Percentiles rank a stretch among this genome's conserved stretches.
Evolutionary conservation across 768 basidiomycete species (phyloP).

Genomic region (Macrolepiota albuminosa): DNA sequence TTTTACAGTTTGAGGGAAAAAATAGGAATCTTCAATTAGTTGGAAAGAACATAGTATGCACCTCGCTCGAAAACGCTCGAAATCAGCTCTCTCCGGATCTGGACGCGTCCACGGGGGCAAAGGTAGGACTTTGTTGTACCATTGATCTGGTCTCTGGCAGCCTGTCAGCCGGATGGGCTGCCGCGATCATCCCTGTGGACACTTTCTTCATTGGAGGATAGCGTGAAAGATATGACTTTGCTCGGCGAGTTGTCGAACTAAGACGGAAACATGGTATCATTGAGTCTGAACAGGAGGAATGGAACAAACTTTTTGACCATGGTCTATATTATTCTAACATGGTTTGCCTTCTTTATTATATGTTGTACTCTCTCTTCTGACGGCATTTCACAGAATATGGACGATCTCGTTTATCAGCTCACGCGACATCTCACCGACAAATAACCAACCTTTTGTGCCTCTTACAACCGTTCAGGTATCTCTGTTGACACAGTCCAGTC

Average conservation of each 20-base stretch:
- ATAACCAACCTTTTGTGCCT: conserved; percentile 65
- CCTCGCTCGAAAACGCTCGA: conserved; percentile 17
- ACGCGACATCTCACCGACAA: conserved; percentile 68
- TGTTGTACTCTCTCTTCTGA: not conserved
- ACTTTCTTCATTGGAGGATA: conserved; percentile 77
- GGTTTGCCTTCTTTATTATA: conserved; percentile 38
- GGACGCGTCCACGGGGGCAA: conserved; percentile 1
- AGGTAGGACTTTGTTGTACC: conserved; percentile 30
- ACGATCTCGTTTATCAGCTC: conserved; percentile 77
- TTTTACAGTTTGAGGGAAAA: conserved; percentile 60
- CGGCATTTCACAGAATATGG: conserved; percentile 53
- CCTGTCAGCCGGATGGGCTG: conserved; percentile 66
- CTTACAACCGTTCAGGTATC: conserved; percentile 65
- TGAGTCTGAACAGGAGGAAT: conserved; percentile 64
- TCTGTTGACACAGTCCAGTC: conserved; percentile 73
- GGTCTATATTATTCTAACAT: conserved; percentile 87
- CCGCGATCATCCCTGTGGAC: conserved; percentile 72
- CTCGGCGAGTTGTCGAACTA: conserved; percentile 70
- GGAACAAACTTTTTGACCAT: conserved; percentile 62
- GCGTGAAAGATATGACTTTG: conserved; percentile 75
- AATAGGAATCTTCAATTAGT: conserved; percentile 15
- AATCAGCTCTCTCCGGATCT: conserved; percentile 14
- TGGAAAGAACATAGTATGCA: not conserved
- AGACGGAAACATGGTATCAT: conserved; percentile 50
- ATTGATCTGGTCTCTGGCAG: conserved; percentile 74